These are phyloP conservation scores for Phytophthora macrochlamydospora DNA, from an alignment of 352 stramenopile species.

Conservation along the genomic window DNA sequence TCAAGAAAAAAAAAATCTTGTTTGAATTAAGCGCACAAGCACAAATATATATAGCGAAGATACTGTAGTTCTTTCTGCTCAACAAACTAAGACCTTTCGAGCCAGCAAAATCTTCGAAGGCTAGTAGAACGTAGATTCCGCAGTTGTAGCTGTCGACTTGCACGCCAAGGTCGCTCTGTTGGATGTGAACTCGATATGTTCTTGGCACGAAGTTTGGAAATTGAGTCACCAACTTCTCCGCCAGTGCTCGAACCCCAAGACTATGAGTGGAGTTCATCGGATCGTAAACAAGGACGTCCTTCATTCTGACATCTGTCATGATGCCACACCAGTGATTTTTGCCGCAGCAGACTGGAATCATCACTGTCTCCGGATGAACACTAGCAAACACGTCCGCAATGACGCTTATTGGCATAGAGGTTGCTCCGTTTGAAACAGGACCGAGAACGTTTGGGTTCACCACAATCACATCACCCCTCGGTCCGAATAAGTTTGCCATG, in stretches of 20 bases:
- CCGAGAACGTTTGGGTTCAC: not conserved
- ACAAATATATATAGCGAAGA: not conserved
- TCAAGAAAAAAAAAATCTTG: no score
- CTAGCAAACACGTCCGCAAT: not conserved
- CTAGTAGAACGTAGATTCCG: not conserved
- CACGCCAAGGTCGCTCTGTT: not conserved
- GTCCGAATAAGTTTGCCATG: constrained; percentile 2
- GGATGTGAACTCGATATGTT: not conserved
- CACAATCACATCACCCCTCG: not conserved
- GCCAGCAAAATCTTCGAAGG: not conserved
- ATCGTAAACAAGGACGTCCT: not conserved
- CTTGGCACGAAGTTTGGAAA: not conserved
- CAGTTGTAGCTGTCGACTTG: no score
- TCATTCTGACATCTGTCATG: not conserved
- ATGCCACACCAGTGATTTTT: not conserved
- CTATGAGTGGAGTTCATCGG: not conserved
- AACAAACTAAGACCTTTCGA: not conserved
- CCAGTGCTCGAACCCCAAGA: not conserved
- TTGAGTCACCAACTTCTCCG: not conserved
- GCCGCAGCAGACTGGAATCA: not conserved
- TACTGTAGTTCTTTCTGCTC: not conserved
- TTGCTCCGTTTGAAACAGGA: not conserved
- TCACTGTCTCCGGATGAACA: constrained; percentile 11
- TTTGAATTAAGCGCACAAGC: not conserved
- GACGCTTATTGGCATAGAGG: not conserved